Base-by-base conservation (phyloP, 2,329 filamentous ascomycete species). In the Botrytis galanthina region DNA sequence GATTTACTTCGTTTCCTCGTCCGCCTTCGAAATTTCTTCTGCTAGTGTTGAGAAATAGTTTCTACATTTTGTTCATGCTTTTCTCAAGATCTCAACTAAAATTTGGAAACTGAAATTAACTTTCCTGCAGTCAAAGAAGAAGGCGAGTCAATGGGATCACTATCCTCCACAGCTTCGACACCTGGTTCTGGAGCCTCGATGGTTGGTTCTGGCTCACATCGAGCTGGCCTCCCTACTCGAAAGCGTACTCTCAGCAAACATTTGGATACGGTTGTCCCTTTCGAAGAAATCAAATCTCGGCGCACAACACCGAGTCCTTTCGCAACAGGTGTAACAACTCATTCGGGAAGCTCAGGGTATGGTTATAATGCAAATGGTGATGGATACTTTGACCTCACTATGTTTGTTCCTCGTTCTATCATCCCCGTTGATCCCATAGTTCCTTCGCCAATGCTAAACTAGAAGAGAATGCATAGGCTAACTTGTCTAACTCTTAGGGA, bases 171-270 rank as follows among this genome's bases (percentile, higher is more conserved):
- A 44, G 73, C 75, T 26, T 78, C 79, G 5, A 79, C 76, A 5
- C 77, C 79, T 10, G 75, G 75, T 18, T 77, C 76, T 62, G 74
- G 68, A 42, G 69, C 73, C n/a, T 76, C 73, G 20, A 67, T 76
- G 16, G 64, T 68, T 32, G 75, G 75, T 22, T n/a, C 74, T 20
- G 75, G 71, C 35, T 70, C 77, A 59, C 74, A 74, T 42, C 73
- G 63, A 62, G 71, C 77, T 59, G 74, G 73, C 42, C 74, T 80
- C 5, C 77, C 78, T 22, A 76, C 70, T 63, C 76, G 80, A 78
- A 81, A 81, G 73, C 77, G 80, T 71, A 75, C 78, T 3, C 76
- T 80, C 57, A 79, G 77, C 75, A 78, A 75, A 20, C 76, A 77
- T 69, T 39, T 78, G n/a, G 76, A 76, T 64, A 75, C 74, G 44